Evolutionary conservation across 148 eudicot species (phyloP), one percentile per base, ranked within the genome.

Genomic region (Euryodendron excelsum): DNA sequence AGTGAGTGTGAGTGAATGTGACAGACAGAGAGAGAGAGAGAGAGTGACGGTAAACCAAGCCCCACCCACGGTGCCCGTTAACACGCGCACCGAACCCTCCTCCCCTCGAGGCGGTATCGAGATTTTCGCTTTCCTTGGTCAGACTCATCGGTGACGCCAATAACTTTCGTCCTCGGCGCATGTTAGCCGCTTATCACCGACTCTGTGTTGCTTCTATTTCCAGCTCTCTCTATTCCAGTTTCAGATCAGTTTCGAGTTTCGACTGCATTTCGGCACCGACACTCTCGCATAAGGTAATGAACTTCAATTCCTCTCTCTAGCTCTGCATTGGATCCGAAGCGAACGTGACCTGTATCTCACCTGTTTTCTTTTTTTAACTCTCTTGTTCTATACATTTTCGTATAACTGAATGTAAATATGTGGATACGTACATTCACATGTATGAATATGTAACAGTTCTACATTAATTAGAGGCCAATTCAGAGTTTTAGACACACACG

Each of bases 81-180:
- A 56, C 50, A 69, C 33, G 9, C 70, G 5, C 31, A 27, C 27
- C 61, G 4, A 64, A 39, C n/a, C 15, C 36, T 69, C 30, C 45
- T 36, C 5, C 36, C 3, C 47, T 21, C 48, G 30, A 64, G 64
- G 52, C 78, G 41, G 53, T 65, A 44, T 74, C 73, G 74, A n/a
- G 45, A 56, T 55, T 66, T 74, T 44, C 45, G 48, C 60, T 65
- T 50, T 74, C 64, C 33, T 47, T 27, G 37, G 28, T 66, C 72
- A 34, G n/a, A 56, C 66, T 74, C 78, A 17, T 21, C 11, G 45
- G 44, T 11, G 61, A 33, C 75, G 17, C 44, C 78, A 44, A 17
- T 75, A 53, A 18, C 27, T 75, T 1, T 60, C 55, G 34, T 11
- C 44, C 77, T 53, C 67, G 27, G 69, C 78, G 78, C 78, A 75